Base-by-base conservation (phyloP, 345 rosid species). In the Corymbia maculata region DNA sequence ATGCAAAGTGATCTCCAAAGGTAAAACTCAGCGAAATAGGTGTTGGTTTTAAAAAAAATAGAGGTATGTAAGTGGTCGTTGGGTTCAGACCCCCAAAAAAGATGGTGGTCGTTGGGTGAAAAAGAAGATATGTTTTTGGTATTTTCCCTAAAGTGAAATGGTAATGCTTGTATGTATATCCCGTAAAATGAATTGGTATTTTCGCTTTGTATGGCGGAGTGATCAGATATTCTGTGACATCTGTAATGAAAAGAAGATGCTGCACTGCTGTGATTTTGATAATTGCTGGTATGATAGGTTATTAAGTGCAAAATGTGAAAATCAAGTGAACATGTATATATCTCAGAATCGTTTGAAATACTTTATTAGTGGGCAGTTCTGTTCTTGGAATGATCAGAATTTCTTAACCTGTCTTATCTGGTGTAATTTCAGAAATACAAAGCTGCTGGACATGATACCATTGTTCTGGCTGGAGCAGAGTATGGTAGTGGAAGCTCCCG, bases 401-500 rank as follows among this genome's bases (percentile, higher is more conserved):
- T 36, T 30, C 44, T 87, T 13, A 42, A 85, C 61, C n/a, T 52
- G 87, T 75, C 84, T 61, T 87, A 16, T 64, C 47, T 87, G 7
- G 42, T 86, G 79, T 79, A 53, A 85, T 87, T 90, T 89, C 96
- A 98, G 99, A 98, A 89, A 89, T 98, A 98, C 97, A 98, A 95
- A 91, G 75, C 51, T 50, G 94, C 94, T 49, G 98, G 99, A 32
- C 94, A 92, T 13, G 97, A 92, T 90, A 97, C 99, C 89, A 94
- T 98, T 86, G 89, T 98, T 88, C 91, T 98, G 85, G 99, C 99
- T 90, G 99, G 99, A 91, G 98, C 99, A 3, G 99, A 98, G 90
- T 98, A 98, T 84, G 99, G 99, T 91, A 98, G 99, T 88, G 99
- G 99, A 93, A 98, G 99, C 93, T 98, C 99, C 44, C 93, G 99